Evolutionary conservation across 176 grass and related monocot genomes (phyloP).

Genomic region (Urochloa ruziziensis): DNA sequence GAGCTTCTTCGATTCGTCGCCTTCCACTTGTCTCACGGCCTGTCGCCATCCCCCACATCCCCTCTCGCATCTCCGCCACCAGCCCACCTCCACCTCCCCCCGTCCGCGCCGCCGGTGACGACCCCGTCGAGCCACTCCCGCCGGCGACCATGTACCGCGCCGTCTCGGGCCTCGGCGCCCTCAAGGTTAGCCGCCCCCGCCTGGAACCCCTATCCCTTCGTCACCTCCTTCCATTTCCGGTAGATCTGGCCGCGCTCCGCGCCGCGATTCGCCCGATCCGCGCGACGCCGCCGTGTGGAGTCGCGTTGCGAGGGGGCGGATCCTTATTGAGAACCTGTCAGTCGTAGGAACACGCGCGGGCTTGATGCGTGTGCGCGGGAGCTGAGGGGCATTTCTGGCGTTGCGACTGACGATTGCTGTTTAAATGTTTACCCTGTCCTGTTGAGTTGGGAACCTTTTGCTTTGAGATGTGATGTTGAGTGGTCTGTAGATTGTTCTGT

Average conservation of each 20-base stretch:
- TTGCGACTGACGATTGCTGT: not conserved
- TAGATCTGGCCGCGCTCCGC: slow-evolving; percentile 34
- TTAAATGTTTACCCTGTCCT: not conserved
- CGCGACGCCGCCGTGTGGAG: not conserved
- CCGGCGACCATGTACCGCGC: slow-evolving; percentile 62
- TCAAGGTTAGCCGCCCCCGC: slow-evolving; percentile 61
- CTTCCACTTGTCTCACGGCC: slow-evolving; percentile 38
- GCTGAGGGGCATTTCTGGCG: not conserved
- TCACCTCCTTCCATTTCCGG: not conserved
- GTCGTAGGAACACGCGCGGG: not conserved
- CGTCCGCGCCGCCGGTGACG: slow-evolving; percentile 33
- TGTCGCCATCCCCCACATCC: slow-evolving; percentile 19
- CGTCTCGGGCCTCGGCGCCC: slow-evolving; percentile 54
- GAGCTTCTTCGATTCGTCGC: not conserved
- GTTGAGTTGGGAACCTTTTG: not conserved
- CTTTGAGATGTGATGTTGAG: not conserved
- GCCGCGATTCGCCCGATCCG: slow-evolving; percentile 29
- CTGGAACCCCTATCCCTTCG: slow-evolving; percentile 3
- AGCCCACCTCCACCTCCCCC: slow-evolving; percentile 7
- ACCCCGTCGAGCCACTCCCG: not conserved
- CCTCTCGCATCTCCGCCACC: not conserved
- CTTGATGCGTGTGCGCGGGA: not conserved
- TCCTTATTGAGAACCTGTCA: not conserved
- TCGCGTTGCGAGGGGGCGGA: not conserved
- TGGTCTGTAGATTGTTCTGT: not conserved